Conservation (phyloP, 2,329 filamentous ascomycete species). For the Conoideocrella luteorostrata region DNA sequence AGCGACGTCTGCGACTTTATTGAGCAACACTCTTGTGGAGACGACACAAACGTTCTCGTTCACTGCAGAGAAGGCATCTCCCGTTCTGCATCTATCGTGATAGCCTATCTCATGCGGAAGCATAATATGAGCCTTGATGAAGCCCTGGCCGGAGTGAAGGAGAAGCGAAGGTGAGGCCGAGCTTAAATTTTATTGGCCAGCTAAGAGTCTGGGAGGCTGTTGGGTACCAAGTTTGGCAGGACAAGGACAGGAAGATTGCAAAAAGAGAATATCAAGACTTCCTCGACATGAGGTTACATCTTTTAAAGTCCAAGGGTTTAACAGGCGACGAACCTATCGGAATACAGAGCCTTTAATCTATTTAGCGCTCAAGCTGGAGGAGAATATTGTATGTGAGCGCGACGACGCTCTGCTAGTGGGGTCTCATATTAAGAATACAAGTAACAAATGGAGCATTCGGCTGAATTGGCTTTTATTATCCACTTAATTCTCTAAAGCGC, state of each 20-base stretch:
- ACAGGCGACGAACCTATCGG: slow-evolving; percentile 1
- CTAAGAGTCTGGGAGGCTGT: not conserved
- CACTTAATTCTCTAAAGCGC: no score
- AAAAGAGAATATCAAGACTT: not conserved
- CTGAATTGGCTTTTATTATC: no score
- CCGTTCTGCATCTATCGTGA: not conserved
- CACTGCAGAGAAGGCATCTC: not conserved
- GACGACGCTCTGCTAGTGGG: not conserved
- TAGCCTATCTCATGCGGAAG: not conserved
- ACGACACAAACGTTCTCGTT: not conserved
- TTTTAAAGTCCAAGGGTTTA: not conserved
- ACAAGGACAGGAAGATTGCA: not conserved
- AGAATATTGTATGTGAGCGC: not conserved
- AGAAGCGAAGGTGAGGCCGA: slow-evolving; percentile 4
- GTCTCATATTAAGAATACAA: not conserved
- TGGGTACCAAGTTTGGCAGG: not conserved
- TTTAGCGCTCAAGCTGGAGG: not conserved
- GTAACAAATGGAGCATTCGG: no score
- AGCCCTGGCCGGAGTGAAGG: slow-evolving; percentile 1
- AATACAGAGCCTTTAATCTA: not conserved
- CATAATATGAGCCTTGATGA: not conserved
- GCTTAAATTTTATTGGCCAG: not conserved
- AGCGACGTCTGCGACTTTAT: not conserved
- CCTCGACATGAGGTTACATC: not conserved
- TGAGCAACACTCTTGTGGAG: not conserved